Conservation (phyloP, 2,329 filamentous ascomycete genomes). For the Apiospora hydei region DNA sequence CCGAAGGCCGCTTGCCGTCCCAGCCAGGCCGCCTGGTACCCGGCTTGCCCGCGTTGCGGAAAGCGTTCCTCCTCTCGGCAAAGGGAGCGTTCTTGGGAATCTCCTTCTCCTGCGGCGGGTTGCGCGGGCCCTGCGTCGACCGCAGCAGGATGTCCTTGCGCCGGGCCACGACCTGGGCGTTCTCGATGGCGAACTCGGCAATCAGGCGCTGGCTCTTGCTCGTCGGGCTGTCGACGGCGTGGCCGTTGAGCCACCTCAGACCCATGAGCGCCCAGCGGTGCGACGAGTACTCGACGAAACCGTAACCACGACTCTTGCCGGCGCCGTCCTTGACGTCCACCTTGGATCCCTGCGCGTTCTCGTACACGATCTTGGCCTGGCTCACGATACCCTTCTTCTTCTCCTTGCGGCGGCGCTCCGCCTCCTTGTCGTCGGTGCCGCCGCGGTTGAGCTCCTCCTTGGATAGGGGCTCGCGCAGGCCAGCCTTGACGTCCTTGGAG, state of each 20-base stretch:
- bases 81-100: background rate
- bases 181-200: constrained; percentile 98
- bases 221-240: constrained; percentile 61
- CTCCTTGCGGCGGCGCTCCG: constrained; percentile 79
- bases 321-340: constrained; percentile 78
- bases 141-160: constrained; percentile 64
- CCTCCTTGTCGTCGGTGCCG: constrained; percentile 79
- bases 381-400: constrained; percentile 88
- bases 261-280: constrained; percentile 96
- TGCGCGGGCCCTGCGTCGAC: constrained; percentile 36
- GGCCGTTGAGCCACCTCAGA: constrained; percentile 90
- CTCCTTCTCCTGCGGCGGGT: constrained; percentile 29
- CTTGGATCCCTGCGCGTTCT: constrained; percentile 85
- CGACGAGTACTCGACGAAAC: constrained; percentile 95
- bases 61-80: background rate
- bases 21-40: background rate
- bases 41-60: background rate
- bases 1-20: background rate
- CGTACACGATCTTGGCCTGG: constrained; percentile 95
- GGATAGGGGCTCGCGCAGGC: constrained; percentile 78
- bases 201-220: constrained; percentile 90
- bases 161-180: constrained; percentile 90
- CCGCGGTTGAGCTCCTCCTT: constrained; percentile 87
- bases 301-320: constrained; percentile 89
- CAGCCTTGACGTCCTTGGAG: constrained; percentile 84